Percentiles rank a stretch among this genome's conserved stretches.
phyloP scores from a whole-genome alignment of 2,329 filamentous ascomycete genomes.

The Emergomyces orientalis region DNA sequence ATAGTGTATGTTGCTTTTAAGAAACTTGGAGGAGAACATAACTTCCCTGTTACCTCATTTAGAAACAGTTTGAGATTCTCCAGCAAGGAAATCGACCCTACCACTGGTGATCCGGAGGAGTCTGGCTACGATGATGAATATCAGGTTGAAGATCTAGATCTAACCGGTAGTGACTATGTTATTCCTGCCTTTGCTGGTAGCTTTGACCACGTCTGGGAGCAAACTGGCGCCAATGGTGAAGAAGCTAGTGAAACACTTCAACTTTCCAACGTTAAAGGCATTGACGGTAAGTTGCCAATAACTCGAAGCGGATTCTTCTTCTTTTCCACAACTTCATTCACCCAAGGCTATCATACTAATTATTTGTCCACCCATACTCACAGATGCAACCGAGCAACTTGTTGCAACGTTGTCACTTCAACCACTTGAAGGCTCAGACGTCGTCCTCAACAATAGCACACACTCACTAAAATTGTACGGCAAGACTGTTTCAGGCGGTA shows the following conservation, averaged over 20 bases:
- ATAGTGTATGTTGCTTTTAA: conserved; percentile 94
- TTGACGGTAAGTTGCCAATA: conserved; percentile 59
- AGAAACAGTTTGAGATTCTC: conserved; percentile 94
- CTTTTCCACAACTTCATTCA: background rate
- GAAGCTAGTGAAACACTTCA: conserved; percentile 87
- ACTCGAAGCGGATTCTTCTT: background rate
- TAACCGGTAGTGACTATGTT: conserved; percentile 87
- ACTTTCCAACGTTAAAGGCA: conserved; percentile 78
- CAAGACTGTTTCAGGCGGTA: conserved; percentile 85
- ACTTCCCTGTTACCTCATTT: conserved; percentile 70
- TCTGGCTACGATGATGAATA: conserved; percentile 95
- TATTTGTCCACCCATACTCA: conserved; percentile 7
- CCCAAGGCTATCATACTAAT: conserved; percentile 6
- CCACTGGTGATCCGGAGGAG: conserved; percentile 85
- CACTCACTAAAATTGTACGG: conserved; percentile 94
- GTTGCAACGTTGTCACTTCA: conserved; percentile 80
- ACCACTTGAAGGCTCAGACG: conserved; percentile 86
- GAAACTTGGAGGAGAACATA: conserved; percentile 62
- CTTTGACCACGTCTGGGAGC: conserved; percentile 94
- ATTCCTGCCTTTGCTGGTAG: conserved; percentile 87
- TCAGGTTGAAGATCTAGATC: conserved; percentile 85
- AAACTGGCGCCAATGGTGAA: conserved; percentile 78
- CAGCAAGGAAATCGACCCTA: conserved; percentile 94
- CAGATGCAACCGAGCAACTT: conserved; percentile 88
- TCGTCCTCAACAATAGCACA: conserved; percentile 77